Percentiles rank a stretch among this genome's conserved stretches.
Conservation (phyloP, 495 filamentous ascomycete genomes). For the Penicillium angulare region DNA sequence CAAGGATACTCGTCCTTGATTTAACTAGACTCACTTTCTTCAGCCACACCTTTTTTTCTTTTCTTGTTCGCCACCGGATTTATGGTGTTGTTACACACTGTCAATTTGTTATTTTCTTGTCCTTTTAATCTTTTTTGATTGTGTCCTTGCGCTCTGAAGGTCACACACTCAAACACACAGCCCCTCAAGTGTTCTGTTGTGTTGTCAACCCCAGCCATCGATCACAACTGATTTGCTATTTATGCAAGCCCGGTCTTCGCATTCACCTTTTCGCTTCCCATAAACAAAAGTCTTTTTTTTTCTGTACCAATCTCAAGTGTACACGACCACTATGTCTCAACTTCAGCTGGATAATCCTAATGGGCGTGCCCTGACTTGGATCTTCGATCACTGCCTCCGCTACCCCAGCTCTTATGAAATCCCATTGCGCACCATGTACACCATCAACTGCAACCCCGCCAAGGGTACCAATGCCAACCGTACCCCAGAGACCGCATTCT, state of each 20-base stretch:
- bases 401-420: slow-evolving; percentile 69
- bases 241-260: too few species aligned
- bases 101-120: too few species aligned
- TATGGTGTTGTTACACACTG: too few species aligned
- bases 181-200: neutral
- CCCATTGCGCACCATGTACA: slow-evolving; percentile 72
- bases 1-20: too few species aligned
- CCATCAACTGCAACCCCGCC: slow-evolving; percentile 61
- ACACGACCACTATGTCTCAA: too few species aligned
- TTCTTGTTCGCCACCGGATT: too few species aligned
- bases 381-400: slow-evolving; percentile 67
- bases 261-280: too few species aligned
- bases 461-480: slow-evolving; percentile 37
- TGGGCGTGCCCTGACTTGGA: slow-evolving; percentile 53
- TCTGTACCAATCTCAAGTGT: neutral
- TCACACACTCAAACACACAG: too few species aligned
- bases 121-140: slow-evolving; percentile 1
- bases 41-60: slow-evolving; percentile 1
- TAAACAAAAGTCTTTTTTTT: neutral
- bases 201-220: neutral
- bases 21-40: too few species aligned
- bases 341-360: slow-evolving; percentile 35
- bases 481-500: slow-evolving; percentile 33
- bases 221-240: too few species aligned
- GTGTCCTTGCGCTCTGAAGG: too few species aligned